Evolutionary conservation across 2,329 filamentous ascomycete species (phyloP).

Genomic region (Annulohypoxylon truncatum): DNA sequence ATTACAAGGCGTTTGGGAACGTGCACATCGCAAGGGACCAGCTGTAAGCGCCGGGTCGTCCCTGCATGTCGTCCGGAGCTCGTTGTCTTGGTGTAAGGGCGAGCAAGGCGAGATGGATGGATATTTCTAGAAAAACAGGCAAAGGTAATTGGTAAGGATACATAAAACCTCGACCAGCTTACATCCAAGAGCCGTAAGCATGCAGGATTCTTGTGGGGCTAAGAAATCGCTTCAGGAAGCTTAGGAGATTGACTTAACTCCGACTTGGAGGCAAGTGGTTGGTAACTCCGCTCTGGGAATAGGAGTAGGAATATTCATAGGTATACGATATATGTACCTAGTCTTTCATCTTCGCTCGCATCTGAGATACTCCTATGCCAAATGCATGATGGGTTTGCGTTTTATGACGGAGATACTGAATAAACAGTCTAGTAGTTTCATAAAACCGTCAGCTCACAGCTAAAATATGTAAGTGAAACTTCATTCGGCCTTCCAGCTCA

Average conservation of each 20-base stretch:
- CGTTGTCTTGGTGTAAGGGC: constrained; percentile 15
- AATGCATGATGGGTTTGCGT: neutral
- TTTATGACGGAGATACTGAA: constrained; percentile 5
- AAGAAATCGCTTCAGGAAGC: neutral
- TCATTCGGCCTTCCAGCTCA: neutral
- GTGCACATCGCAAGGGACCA: neutral
- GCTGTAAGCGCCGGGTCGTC: neutral
- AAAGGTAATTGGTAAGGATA: neutral
- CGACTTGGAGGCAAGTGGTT: neutral
- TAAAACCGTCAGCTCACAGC: neutral
- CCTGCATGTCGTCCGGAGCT: constrained; percentile 17
- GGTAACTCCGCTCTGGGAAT: neutral
- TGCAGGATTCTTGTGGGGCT: constrained; percentile 24
- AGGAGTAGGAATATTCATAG: neutral
- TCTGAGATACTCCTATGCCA: neutral
- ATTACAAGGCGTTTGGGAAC: neutral
- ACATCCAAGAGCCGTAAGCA: neutral
- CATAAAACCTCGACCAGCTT: neutral
- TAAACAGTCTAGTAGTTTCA: neutral
- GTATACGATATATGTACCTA: neutral
- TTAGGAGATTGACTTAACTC: constrained; percentile 2
- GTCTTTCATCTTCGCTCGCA: neutral
- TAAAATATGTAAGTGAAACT: neutral
- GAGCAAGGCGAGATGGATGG: constrained; percentile 1
- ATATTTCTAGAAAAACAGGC: constrained; percentile 8